Percentiles rank a stretch among this genome's conserved stretches.
Conservation (phyloP, 768 basidiomycete species). For the Cystoderma amianthinum region DNA sequence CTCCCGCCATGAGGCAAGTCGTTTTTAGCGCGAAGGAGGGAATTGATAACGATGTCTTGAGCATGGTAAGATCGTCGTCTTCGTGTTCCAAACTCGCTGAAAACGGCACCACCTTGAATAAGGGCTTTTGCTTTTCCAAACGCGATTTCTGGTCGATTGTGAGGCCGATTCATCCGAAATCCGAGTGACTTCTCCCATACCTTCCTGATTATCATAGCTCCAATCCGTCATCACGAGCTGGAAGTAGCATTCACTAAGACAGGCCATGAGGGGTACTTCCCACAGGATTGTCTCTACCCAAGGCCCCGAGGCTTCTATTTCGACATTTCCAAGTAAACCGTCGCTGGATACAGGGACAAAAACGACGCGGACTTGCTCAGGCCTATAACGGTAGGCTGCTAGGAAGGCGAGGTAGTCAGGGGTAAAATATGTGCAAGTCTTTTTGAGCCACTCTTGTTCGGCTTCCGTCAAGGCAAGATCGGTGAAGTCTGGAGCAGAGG, state of each 20-base stretch:
- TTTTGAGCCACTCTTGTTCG: conserved; percentile 64
- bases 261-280: conserved; percentile 95
- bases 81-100: conserved; percentile 87
- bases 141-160: conserved; percentile 48
- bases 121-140: conserved; percentile 64
- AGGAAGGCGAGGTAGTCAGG: conserved; percentile 75
- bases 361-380: conserved; percentile 59
- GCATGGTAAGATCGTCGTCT: conserved; percentile 65
- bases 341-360: conserved; percentile 57
- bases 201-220: conserved; percentile 77
- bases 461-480: conserved; percentile 47
- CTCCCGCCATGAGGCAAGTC: conserved; percentile 43
- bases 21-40: conserved; percentile 58
- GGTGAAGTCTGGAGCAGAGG: conserved; percentile 48
- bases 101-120: conserved; percentile 53
- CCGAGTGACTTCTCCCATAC: conserved; percentile 29
- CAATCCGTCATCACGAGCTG: conserved; percentile 69
- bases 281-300: conserved; percentile 89
- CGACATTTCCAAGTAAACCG: conserved; percentile 48
- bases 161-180: neutral
- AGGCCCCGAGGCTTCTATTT: conserved; percentile 65
- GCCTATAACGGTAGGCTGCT: conserved; percentile 58
- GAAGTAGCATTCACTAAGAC: conserved; percentile 88
- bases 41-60: conserved; percentile 73
- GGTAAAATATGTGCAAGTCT: conserved; percentile 70